Evolutionary conservation across 768 basidiomycete genomes (phyloP).

Genomic region (Suillus alpinus): DNA sequence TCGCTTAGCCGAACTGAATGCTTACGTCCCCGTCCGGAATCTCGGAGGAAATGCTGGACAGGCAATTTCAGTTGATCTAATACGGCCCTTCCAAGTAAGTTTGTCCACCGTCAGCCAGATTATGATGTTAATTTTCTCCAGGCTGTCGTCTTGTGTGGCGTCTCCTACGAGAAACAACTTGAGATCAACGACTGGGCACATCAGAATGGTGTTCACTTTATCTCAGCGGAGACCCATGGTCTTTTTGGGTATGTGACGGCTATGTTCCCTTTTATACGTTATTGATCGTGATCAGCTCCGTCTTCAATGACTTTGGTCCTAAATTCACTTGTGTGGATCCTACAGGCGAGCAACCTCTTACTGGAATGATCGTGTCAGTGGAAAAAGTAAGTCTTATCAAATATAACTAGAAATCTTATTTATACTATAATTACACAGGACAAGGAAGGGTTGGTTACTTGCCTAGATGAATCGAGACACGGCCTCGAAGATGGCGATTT

Average conservation of each 20-base stretch:
- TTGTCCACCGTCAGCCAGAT: neutral
- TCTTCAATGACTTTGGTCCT: conserved; percentile 95
- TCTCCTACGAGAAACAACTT: conserved; percentile 74
- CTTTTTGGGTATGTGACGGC: conserved; percentile 76
- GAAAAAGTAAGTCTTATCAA: conserved; percentile 54
- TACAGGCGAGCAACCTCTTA: conserved; percentile 93
- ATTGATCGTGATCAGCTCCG: conserved; percentile 51
- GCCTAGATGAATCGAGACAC: conserved; percentile 94
- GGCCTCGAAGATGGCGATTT: conserved; percentile 99
- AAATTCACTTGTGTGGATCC: conserved; percentile 96
- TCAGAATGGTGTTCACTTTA: conserved; percentile 83
- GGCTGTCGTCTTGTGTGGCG: conserved; percentile 89
- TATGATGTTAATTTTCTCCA: conserved; percentile 24
- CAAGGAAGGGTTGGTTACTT: conserved; percentile 89
- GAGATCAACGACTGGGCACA: conserved; percentile 98
- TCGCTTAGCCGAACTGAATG: conserved; percentile 91
- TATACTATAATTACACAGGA: conserved; percentile 44
- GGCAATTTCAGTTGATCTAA: conserved; percentile 73
- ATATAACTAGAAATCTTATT: neutral
- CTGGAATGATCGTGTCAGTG: conserved; percentile 96
- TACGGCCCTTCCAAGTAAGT: conserved; percentile 87
- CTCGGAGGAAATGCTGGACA: conserved; percentile 78
- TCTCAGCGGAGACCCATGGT: conserved; percentile 87
- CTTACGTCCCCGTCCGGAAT: conserved; percentile 91
- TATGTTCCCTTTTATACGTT: neutral